Evolutionary conservation across 176 grass and related monocot genomes (phyloP), one percentile per base, ranked within the genome.

Genomic region (Avena atlantica): DNA sequence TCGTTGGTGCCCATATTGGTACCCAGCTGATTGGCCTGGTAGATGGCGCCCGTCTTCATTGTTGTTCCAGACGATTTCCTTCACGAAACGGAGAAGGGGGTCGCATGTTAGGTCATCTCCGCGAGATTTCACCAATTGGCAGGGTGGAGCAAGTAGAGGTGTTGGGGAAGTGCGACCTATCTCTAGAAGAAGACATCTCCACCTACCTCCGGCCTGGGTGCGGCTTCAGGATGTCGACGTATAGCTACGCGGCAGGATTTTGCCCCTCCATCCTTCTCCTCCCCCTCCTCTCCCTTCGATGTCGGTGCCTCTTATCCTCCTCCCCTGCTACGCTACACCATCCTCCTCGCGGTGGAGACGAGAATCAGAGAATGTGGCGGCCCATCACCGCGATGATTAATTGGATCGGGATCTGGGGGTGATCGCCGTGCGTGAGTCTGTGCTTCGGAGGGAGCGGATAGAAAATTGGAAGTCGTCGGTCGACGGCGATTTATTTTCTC

Each of bases 291-390:
- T 47, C 11, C n/a, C 21, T n/a, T 14, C 2, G 3, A 7, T 34
- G 4, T 42, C 45, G 45, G 21, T 20, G 49, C 59, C 12, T 62
- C 61, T 88, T 70, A 19, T 60, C 51, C 27, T 85, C 69, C 82
- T 81, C 74, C 66, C 68, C 3, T 21, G 9, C 17, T 71, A 50
- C 21, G 71, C 71, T 50, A 49, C 73, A 76, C 23, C 73, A 17
- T 87, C 85, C 47, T 67, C 74, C 68, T 56, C 40, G 62, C 61
- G 13, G 55, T 16, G 66, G 74, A 7, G 29, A 64, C 40, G 70
- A 66, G 23, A 79, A 80, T 68, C n/a, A n/a, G n/a, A n/a, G n/a
- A n/a, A n/a, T n/a, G 85, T 91, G 89, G 68, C 37, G 49, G 72
- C 79, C 85, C 89, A 91, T 84, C 48, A 88, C 37, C 62, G 17